Evolutionary conservation across 352 stramenopile species (phyloP).

Genomic region (Globisporangium emineosum): DNA sequence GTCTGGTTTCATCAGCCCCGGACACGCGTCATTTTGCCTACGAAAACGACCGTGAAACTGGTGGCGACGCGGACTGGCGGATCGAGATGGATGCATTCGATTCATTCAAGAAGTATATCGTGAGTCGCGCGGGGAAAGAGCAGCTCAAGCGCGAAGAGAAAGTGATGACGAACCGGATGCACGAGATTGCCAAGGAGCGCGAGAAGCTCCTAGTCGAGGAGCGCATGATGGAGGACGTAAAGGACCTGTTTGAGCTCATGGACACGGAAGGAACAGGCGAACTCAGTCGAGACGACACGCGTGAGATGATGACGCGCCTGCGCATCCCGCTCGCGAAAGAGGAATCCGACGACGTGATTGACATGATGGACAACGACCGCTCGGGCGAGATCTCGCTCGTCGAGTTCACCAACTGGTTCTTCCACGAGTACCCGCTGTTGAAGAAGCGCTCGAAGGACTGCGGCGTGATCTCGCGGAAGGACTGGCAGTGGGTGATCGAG

Average conservation of each 20-base stretch:
- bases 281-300: slow-evolving; percentile 40
- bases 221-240: slow-evolving; percentile 47
- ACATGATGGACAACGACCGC: slow-evolving; percentile 79
- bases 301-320: slow-evolving; percentile 49
- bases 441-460: slow-evolving; percentile 51
- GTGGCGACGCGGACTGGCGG: slow-evolving; percentile 25
- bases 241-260: slow-evolving; percentile 71
- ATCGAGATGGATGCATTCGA: slow-evolving; percentile 55
- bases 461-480: slow-evolving; percentile 41
- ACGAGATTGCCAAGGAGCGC: slow-evolving; percentile 39
- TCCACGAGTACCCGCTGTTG: slow-evolving; percentile 52
- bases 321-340: slow-evolving; percentile 52
- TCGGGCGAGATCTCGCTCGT: slow-evolving; percentile 61
- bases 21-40: not conserved
- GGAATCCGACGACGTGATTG: slow-evolving; percentile 61
- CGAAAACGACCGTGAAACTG: not conserved
- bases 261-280: slow-evolving; percentile 50
- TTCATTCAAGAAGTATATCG: slow-evolving; percentile 51
- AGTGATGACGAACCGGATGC: slow-evolving; percentile 33
- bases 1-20: slow-evolving; percentile 10
- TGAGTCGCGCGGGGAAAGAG: slow-evolving; percentile 41
- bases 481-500: slow-evolving; percentile 66
- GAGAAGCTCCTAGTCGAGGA: slow-evolving; percentile 32
- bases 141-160: slow-evolving; percentile 52
- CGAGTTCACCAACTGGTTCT: slow-evolving; percentile 70